phyloP scores from a whole-genome alignment of 1,284 basidiomycete genomes.

The Cryptococcus wingfieldii region DNA sequence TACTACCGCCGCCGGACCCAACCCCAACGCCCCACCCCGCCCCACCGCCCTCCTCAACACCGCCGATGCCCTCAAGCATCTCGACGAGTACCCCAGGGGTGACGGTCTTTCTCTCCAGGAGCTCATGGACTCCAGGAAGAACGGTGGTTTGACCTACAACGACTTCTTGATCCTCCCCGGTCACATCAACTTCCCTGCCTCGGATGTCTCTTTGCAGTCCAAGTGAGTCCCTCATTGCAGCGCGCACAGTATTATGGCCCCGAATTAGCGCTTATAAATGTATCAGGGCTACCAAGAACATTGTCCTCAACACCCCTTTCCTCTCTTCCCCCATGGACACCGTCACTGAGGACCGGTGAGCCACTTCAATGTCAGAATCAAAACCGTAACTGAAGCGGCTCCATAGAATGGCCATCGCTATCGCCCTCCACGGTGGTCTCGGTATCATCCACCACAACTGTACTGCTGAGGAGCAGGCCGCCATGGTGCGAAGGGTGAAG shows the following conservation, averaged over 20 bases:
- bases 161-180: slow-evolving; percentile 92
- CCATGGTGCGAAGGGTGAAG: slow-evolving; percentile 96
- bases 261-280: neutral
- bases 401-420: slow-evolving; percentile 78
- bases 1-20: slow-evolving; percentile 9
- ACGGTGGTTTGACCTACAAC: slow-evolving; percentile 96
- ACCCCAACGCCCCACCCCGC: slow-evolving; percentile 20
- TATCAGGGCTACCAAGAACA: slow-evolving; percentile 75
- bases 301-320: slow-evolving; percentile 91
- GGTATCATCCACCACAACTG: slow-evolving; percentile 99
- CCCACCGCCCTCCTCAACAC: slow-evolving; percentile 18
- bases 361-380: neutral
- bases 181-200: slow-evolving; percentile 80
- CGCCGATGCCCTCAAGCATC: slow-evolving; percentile 61
- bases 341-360: slow-evolving; percentile 80
- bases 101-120: slow-evolving; percentile 85
- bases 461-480: slow-evolving; percentile 77
- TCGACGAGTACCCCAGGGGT: slow-evolving; percentile 65
- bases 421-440: slow-evolving; percentile 92
- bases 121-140: slow-evolving; percentile 81
- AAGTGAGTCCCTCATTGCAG: slow-evolving; percentile 33
- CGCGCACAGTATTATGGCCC: neutral
- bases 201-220: slow-evolving; percentile 75
- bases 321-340: slow-evolving; percentile 99
- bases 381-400: neutral